Evolutionary conservation across 73 alveolate genomes (phyloP).

Genomic region (Stentor coeruleus): DNA sequence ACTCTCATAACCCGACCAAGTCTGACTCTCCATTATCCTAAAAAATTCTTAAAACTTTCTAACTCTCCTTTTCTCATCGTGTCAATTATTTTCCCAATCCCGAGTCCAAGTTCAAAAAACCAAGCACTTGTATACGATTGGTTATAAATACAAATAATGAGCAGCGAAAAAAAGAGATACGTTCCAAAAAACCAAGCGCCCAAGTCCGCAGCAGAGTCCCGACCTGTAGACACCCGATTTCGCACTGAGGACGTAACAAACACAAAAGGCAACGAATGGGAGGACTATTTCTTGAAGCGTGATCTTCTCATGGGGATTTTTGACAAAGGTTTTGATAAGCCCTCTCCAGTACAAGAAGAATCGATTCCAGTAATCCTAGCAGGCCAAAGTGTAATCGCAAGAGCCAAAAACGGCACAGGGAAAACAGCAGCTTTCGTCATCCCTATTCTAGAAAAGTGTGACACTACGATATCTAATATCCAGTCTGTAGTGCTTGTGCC

Average conservation of each 20-base stretch:
- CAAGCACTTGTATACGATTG: neutral
- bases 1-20: neutral
- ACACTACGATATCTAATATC: slow-evolving; percentile 53
- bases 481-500: slow-evolving; percentile 86
- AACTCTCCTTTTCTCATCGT: neutral
- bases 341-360: slow-evolving; percentile 94
- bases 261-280: too few species aligned
- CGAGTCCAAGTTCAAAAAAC: neutral
- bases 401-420: slow-evolving; percentile 97
- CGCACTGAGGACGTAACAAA: too few species aligned
- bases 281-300: too few species aligned
- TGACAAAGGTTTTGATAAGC: slow-evolving; percentile 92
- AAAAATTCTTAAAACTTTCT: neutral
- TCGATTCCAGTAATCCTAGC: slow-evolving; percentile 76
- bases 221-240: too few species aligned
- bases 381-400: slow-evolving; percentile 73
- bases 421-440: slow-evolving; percentile 83
- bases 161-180: too few species aligned
- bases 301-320: slow-evolving; percentile 76
- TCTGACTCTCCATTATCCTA: neutral
- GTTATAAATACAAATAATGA: too few species aligned
- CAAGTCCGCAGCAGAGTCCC: too few species aligned
- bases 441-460: slow-evolving; percentile 74
- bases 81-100: neutral
- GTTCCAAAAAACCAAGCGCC: too few species aligned